A percentile compares a stretch with the other conserved stretches of the same genome.
These are phyloP conservation scores for Actinidia arguta DNA, from an alignment of 179 eudicot genomes.

Conservation along the genomic window DNA sequence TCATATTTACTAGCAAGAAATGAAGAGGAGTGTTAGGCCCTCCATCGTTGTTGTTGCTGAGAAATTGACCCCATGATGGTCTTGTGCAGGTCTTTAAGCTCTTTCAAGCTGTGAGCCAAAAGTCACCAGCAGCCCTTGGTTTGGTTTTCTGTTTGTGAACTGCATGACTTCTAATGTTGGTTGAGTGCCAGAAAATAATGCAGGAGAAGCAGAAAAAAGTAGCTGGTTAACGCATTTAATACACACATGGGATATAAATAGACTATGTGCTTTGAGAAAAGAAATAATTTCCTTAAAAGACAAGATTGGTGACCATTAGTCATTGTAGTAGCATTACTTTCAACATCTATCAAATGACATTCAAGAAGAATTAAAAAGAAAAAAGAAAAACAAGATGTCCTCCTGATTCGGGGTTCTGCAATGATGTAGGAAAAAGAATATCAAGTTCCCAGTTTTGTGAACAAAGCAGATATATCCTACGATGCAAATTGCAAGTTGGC, in stretches of 20 bases:
- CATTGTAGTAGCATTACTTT: background rate
- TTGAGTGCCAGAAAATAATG: background rate
- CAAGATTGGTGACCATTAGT: background rate
- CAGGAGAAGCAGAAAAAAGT: background rate
- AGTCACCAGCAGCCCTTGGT: slow-evolving; percentile 62
- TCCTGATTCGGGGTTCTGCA: background rate
- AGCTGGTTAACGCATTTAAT: too few relatives aligned
- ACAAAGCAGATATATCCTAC: slow-evolving; percentile 55
- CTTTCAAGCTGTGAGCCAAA: slow-evolving; percentile 86
- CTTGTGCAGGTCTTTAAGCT: slow-evolving; percentile 53
- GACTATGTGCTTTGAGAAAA: too few relatives aligned
- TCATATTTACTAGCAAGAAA: slow-evolving; percentile 76
- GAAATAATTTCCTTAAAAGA: slow-evolving; percentile 7
- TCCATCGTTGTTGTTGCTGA: slow-evolving; percentile 74
- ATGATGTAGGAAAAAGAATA: background rate
- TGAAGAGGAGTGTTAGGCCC: background rate
- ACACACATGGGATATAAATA: background rate
- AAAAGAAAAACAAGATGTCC: background rate
- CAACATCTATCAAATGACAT: background rate
- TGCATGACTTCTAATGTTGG: slow-evolving; percentile 28
- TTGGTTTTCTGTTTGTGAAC: slow-evolving; percentile 70
- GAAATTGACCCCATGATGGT: slow-evolving; percentile 65
- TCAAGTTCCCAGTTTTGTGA: slow-evolving; percentile 58
- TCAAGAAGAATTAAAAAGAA: background rate
- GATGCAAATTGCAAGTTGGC: slow-evolving; percentile 73